Base-by-base conservation (phyloP, 495 filamentous ascomycete species). In the Astrothelium macrocarpum region DNA sequence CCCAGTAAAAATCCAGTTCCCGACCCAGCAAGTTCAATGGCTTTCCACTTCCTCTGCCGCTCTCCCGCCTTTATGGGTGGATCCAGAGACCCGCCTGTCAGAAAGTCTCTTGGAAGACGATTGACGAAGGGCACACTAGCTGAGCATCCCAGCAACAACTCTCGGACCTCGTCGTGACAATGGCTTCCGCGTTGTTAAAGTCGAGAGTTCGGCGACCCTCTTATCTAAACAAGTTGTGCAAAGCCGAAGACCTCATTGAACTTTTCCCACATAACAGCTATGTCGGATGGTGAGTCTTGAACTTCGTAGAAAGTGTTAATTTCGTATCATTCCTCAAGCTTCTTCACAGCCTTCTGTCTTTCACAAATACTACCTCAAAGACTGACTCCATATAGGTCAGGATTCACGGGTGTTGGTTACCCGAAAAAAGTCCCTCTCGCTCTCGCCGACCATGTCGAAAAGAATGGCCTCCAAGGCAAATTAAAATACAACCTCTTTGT, bases 401-500 rank as follows among this genome's bases (percentile, higher is more conserved):
- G 91, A 28, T 96, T 96, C 74, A 96, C 91, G 28, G 91, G 90
- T 69, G 89, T 93, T 60, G 91, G 91, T 61, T 95, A 95, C 34
- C 60, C 63, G 68, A 94, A 89, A 75, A 91, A 87, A 77, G 83
- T 94, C 60, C 91, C 91, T 18, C 89, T 85, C 11, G 90, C 87
- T 67, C 79, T 96, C 31, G 91, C 91, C 59, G 88, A 95, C 72
- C 87, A 95, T 72, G 90, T 96, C 68, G 90, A 96, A 75, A 86
- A 89, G 78, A 96, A 96, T 74, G 83, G 82, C 64, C 82, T 95
- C 0, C 84, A 96, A 73, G 91, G 90, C 26, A 78, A 95, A 78
- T 78, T 91, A 32, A 88, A 88, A 66, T 96, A 95, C 76, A 86
- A 82, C 63, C 80, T 96, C 18, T 95, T 96, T 71, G 91, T 96